Conservation (phyloP, 2,329 filamentous ascomycete species). For the Aureobasidium leucospermi region DNA sequence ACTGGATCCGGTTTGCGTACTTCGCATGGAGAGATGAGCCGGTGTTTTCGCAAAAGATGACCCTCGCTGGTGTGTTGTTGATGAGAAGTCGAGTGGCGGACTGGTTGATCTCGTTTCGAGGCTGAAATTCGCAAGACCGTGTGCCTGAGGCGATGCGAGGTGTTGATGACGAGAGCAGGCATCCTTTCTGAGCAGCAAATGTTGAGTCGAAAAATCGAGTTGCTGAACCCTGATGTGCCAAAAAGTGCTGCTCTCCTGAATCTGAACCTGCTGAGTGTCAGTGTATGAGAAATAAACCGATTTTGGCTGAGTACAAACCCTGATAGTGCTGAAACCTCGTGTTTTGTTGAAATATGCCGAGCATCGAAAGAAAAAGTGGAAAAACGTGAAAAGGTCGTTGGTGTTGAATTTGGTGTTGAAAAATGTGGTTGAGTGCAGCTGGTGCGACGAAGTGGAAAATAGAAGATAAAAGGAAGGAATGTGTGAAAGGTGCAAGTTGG, state of each 20-base stretch:
- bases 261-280: background rate
- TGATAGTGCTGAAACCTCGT: constrained; percentile 7
- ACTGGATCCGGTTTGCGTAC: constrained; percentile 1
- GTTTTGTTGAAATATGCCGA: background rate
- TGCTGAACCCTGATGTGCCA: background rate
- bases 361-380: background rate
- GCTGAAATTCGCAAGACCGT: constrained; percentile 6
- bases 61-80: constrained; percentile 1
- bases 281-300: background rate
- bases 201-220: background rate
- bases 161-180: background rate
- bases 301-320: background rate
- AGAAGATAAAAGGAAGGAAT: background rate
- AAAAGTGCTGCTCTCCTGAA: background rate
- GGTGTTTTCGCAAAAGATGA: background rate
- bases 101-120: constrained; percentile 6
- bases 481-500: background rate
- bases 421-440: background rate
- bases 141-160: background rate
- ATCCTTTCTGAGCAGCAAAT: background rate
- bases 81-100: background rate
- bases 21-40: constrained; percentile 1
- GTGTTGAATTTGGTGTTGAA: background rate
- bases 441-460: background rate
- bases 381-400: background rate